Percentiles rank a stretch among this genome's conserved stretches.
These are phyloP conservation scores for Papiliotrema laurentii DNA, from an alignment of 1,284 basidiomycete species.

Conservation along the genomic window DNA sequence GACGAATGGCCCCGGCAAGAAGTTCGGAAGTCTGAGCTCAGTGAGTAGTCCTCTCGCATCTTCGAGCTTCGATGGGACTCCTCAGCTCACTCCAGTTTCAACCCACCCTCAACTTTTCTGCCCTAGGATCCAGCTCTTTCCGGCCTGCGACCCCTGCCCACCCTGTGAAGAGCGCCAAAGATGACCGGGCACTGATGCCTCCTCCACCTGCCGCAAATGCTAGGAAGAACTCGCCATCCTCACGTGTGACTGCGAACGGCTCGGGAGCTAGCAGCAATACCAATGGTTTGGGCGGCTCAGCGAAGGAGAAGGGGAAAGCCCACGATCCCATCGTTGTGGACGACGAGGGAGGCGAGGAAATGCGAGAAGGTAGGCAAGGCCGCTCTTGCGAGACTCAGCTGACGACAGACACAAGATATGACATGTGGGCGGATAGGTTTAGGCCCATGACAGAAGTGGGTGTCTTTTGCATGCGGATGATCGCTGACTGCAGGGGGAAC, in stretches of 20 bases:
- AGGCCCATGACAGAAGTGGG: slow-evolving; percentile 63
- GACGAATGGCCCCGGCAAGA: slow-evolving; percentile 14
- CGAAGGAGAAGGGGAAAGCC: slow-evolving; percentile 53
- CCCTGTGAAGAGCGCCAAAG: no score
- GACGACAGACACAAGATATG: neutral
- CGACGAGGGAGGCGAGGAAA: slow-evolving; percentile 10
- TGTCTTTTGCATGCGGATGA: neutral
- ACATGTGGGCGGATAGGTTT: slow-evolving; percentile 72
- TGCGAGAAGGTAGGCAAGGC: neutral
- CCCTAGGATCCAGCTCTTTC: slow-evolving; percentile 6
- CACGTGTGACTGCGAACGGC: no score
- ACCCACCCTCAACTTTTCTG: slow-evolving; percentile 26
- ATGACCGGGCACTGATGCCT: slow-evolving; percentile 27
- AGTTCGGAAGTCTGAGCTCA: slow-evolving; percentile 32
- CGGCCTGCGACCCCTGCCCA: no score
- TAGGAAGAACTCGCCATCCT: no score
- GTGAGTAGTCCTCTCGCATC: slow-evolving; percentile 13
- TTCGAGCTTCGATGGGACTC: neutral
- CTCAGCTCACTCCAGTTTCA: slow-evolving; percentile 24
- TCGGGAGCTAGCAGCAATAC: neutral
- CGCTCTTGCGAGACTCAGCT: neutral
- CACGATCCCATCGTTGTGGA: slow-evolving; percentile 24
- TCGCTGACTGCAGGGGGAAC: slow-evolving; percentile 56
- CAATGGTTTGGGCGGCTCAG: neutral
- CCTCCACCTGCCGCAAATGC: slow-evolving; percentile 17